phyloP scores from a whole-genome alignment of 345 rosid species.

The Rubroshorea leprosula region DNA sequence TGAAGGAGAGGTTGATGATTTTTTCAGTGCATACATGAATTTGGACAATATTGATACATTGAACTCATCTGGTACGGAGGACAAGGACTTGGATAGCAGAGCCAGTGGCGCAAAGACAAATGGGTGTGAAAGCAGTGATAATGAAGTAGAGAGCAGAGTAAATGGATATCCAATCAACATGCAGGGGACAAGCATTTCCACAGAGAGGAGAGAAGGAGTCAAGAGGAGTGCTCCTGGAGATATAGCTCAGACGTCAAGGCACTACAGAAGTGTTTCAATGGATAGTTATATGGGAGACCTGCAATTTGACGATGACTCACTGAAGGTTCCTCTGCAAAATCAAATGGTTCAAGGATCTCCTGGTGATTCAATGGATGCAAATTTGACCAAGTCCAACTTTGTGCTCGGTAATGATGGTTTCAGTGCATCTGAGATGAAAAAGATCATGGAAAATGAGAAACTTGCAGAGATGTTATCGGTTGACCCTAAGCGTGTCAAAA shows the following conservation, averaged over 20 bases:
- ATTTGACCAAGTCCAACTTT: conserved; percentile 18
- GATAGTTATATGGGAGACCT: conserved; percentile 62
- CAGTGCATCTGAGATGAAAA: conserved; percentile 54
- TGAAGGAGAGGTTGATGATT: conserved; percentile 55
- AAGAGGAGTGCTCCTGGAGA: conserved; percentile 62
- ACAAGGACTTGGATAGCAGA: conserved; percentile 52
- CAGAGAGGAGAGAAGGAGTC: conserved; percentile 36
- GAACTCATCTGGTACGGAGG: conserved; percentile 65
- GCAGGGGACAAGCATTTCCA: conserved; percentile 24
- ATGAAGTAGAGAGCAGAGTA: conserved; percentile 63
- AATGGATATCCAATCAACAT: conserved; percentile 27
- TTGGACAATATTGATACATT: conserved; percentile 54
- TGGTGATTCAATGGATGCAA: conserved; percentile 42
- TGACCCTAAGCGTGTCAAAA: conserved; percentile 54
- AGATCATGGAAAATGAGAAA: conserved; percentile 68
- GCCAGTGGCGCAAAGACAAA: conserved; percentile 56
- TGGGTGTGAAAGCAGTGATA: conserved; percentile 62
- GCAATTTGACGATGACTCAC: conserved; percentile 38
- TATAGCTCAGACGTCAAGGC: conserved; percentile 45
- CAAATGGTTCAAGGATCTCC: conserved; percentile 25
- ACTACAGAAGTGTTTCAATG: conserved; percentile 64
- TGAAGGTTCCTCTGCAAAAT: conserved; percentile 23
- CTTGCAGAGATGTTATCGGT: conserved; percentile 66
- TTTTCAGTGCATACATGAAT: conserved; percentile 60
- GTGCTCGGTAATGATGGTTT: conserved; percentile 37